Conservation (phyloP, 345 rosid species). For the Alliaria petiolata region DNA sequence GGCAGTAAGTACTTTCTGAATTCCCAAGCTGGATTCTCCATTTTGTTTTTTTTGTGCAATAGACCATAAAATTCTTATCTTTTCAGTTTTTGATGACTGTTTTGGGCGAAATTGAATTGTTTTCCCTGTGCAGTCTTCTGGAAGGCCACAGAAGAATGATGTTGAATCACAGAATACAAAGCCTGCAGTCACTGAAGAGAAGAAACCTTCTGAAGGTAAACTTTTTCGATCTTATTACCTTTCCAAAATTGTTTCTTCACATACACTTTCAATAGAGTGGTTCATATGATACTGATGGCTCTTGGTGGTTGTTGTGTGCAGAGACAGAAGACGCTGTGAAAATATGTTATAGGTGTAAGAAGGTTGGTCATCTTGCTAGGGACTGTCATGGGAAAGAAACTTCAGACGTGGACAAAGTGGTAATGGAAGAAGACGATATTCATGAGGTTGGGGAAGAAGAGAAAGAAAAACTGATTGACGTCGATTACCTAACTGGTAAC, state of each 20-base stretch:
- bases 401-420: conserved; percentile 64
- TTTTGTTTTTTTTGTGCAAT: not conserved
- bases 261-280: not conserved
- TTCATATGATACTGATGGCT: not conserved
- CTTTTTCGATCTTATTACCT: not conserved
- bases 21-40: not conserved
- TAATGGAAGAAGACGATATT: conserved; percentile 91
- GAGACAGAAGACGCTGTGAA: conserved; percentile 66
- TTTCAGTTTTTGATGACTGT: not conserved
- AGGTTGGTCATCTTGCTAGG: conserved; percentile 77
- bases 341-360: conserved; percentile 90
- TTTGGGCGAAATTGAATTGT: not conserved
- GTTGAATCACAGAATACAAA: conserved; percentile 42
- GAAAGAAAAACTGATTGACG: conserved; percentile 75
- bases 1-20: conserved; percentile 59
- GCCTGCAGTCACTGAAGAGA: conserved; percentile 32
- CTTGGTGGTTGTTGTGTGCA: conserved; percentile 27
- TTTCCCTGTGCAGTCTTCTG: conserved; percentile 65
- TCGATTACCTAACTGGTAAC: conserved; percentile 87
- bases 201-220: conserved; percentile 43
- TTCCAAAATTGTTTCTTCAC: not conserved
- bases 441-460: conserved; percentile 90
- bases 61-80: not conserved
- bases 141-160: conserved; percentile 56
- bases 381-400: conserved; percentile 73